Percentiles rank a stretch among this genome's conserved stretches.
phyloP scores from a whole-genome alignment of 2,329 filamentous ascomycete genomes.

The Calonectria pteridis region DNA sequence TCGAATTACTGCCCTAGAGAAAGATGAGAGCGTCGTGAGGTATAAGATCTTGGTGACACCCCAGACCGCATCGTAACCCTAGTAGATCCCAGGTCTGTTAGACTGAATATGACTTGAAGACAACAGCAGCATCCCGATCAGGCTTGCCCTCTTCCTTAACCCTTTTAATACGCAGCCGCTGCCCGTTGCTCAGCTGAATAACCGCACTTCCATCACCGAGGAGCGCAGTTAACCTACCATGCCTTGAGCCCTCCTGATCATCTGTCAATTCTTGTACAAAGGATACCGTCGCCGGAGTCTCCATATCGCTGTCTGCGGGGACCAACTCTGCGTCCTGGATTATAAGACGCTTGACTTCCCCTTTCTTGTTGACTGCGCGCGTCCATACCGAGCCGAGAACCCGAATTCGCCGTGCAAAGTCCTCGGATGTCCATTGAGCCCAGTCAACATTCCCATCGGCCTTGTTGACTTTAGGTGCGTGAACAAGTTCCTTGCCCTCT shows the following conservation, averaged over 20 bases:
- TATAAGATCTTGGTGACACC: neutral
- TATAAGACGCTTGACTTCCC: constrained; percentile 52
- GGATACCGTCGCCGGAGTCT: constrained; percentile 14
- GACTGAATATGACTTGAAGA: constrained; percentile 35
- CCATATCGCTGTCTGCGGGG: neutral
- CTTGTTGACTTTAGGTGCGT: constrained; percentile 81
- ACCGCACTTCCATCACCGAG: constrained; percentile 38
- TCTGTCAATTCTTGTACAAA: constrained; percentile 32
- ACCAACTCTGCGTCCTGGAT: constrained; percentile 51
- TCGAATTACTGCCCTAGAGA: neutral
- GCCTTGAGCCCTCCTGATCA: neutral
- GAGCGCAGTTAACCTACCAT: constrained; percentile 16
- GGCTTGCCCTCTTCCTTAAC: constrained; percentile 51
- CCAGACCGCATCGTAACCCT: neutral
- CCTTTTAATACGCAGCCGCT: constrained; percentile 44
- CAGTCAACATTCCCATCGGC: constrained; percentile 74
- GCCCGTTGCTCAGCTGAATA: constrained; percentile 36
- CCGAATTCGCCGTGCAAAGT: constrained; percentile 67
- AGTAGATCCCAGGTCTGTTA: neutral
- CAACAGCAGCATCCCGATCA: constrained; percentile 42
- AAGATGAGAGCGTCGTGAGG: neutral
- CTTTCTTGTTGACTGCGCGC: constrained; percentile 43
- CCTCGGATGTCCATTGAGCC: constrained; percentile 61
- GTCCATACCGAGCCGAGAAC: constrained; percentile 79
- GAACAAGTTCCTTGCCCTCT: constrained; percentile 44